Base-by-base conservation (phyloP, 164 flowering plant genomes). In the Umbilicus rupestris region DNA sequence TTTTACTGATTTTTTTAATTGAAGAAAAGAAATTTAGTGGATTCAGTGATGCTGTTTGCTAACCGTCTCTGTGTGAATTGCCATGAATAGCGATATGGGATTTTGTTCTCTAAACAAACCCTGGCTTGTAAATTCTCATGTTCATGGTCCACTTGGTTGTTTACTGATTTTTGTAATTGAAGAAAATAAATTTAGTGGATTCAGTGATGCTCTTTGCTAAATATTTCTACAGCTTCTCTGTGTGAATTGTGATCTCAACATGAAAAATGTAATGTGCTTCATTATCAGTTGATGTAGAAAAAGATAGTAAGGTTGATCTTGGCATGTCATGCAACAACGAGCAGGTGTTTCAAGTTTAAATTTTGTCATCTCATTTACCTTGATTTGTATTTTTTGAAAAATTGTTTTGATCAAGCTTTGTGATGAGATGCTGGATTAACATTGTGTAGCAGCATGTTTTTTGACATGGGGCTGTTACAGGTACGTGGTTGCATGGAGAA, bases 401-500 rank as follows among this genome's bases (percentile, higher is more conserved):
- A 2, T 41, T 9, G 6, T 2, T 41, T 41, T 50, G 57, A 8
- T 50, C n/a, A 3, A 20, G 22, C 3, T 5, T 50, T 50, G 26
- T 50, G 57, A 20, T 10, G 0, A 20, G 20, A 50, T 7, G 57
- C 22, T 20, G 11, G 57, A 50, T 50, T 50, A 22, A 50, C 12
- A 7, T 20, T 50, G 16, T 30, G 41, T 31, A n/a, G 19, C 5
- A 33, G 7, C 41, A 4, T 29, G 4, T 19, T 62, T 39, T 33
- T 19, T n/a, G 24, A 44, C 22, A 35, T 20, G 35, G 29, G 44
- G 41, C 14, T 59, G 33, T 60, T 73, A 39, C 71, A 95, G 99
- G 99, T 95, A 66, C 96, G 99, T 72, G 87, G 65, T 76, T 92
- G 73, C 62, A 85, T 95, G 96, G 99, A 95, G 69, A 95, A 95